phyloP scores from a whole-genome alignment of 257 asterid genomes.

The Vinca minor region DNA sequence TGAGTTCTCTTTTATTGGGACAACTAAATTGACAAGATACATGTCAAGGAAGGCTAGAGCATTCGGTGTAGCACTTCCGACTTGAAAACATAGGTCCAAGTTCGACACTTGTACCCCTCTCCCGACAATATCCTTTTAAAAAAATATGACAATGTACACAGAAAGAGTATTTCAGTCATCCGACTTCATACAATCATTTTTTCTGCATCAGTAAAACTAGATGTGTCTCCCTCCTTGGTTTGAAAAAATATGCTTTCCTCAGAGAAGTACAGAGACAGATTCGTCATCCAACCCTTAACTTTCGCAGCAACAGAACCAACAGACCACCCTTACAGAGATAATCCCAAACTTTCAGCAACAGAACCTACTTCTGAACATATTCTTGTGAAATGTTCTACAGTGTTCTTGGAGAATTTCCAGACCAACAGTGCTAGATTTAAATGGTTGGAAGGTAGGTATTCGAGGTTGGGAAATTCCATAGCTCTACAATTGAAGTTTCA shows the following conservation, averaged over 20 bases:
- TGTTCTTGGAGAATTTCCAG: not conserved
- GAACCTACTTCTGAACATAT: not conserved
- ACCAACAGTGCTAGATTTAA: not conserved
- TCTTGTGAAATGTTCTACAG: not conserved
- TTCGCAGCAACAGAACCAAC: no score
- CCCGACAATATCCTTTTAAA: no score
- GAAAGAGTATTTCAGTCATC: not conserved
- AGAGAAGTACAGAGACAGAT: not conserved
- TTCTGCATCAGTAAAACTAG: not conserved
- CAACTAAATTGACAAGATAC: no score
- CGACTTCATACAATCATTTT: not conserved
- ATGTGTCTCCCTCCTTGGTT: not conserved
- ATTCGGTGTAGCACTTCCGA: no score
- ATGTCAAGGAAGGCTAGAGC: no score
- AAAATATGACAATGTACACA: not conserved
- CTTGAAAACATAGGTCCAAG: no score
- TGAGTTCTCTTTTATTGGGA: not conserved
- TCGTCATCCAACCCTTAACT: not conserved
- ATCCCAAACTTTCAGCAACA: not conserved
- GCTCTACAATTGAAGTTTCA: not conserved
- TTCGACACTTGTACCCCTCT: no score
- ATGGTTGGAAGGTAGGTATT: not conserved
- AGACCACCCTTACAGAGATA: no score
- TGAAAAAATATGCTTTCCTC: not conserved
- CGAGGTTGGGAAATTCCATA: not conserved